Evolutionary conservation across 768 basidiomycete species (phyloP), one percentile per base, ranked within the genome.

Genomic region (Phlebiopsis flavidoalba): DNA sequence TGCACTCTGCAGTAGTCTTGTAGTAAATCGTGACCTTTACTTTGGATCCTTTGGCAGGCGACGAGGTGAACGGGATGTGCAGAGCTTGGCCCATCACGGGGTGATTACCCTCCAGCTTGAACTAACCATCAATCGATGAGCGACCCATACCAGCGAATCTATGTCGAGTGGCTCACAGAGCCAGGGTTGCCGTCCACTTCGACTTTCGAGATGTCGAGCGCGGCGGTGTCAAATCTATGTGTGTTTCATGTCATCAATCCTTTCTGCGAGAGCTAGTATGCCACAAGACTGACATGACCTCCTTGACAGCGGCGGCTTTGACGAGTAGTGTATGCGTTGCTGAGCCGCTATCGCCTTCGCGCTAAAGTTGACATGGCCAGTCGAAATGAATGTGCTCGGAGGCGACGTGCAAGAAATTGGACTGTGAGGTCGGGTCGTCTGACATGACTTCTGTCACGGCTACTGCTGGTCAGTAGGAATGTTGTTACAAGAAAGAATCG

Each of bases 31-130:
- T 77, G 58, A 92, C 80, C 43, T 78, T 75, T 10, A 76, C 60
- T 11, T 64, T 68, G n/a, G 79, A 73, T 14, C 81, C 85, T 26
- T 68, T 71, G 40, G 70, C 72, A 51, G 83, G 66, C 1, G 70
- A 64, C n/a, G 64, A 56, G 0, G 80, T 78, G 8, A 95, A 77
- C 0, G 77, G 64, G 35, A 95, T 75, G 48, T 79, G 81, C 40
- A 97, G 75, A 0, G 91, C 86, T 24, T 88, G 84, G 19, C 95
- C 95, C 84, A 93, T 86, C 22, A 89, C 85, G 3, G 78, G 74
- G 70, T 92, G 84, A 48, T 83, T 80, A 5, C 77, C 69, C 52
- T 81, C 81, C 6, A 93, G 64, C 31, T 74, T 72, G 64, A 78
- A 84, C 85, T 90, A 35, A 31, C 26, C 26, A 31, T 6, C 26